Evolutionary conservation across 1,284 basidiomycete genomes (phyloP), one percentile per base, ranked within the genome.

Genomic region (Rhodotorula sp.): DNA sequence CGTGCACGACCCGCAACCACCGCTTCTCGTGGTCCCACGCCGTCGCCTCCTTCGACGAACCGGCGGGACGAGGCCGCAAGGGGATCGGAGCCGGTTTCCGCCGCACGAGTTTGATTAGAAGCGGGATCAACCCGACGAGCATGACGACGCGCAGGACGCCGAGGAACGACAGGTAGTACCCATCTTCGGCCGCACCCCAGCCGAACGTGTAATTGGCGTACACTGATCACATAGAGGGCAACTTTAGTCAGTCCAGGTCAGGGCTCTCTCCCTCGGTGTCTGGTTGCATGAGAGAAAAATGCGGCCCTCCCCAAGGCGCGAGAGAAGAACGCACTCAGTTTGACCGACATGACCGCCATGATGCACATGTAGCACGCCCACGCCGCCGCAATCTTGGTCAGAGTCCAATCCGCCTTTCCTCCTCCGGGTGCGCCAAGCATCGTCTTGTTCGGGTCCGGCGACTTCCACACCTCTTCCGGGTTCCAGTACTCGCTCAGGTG

Each of bases 101-200:
- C 18, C 70, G 61, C 19, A 67, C 48, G 55, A 49, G 48, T 23
- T 62, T 38, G 59, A 78, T 76, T 31, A 67, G 50, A 43, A 74
- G 21, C 12, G 77, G 77, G 26, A 78, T 65, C 49, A 78, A 31
- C 55, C 69, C 57, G 55, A 76, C 28, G 48, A 78, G 70, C 21
- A 69, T 72, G 45, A 76, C 26, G 26, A 78, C 73, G 18, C 77
- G 69, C 18, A 63, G 56, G 62, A 65, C 38, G 26, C 77, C 77
- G 55, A 76, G 62, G 59, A 66, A 72, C 1, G 68, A 69, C n/a
- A 78, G 69, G 59, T 66, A 72, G 61, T 69, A 69, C 77, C 60
- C 77, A 52, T 72, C 71, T 57, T 76, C 63, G 34, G 50, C 48
- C 1, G 66, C 59, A 2, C 66, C 63, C 77, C 76, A 77, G 34